Base-by-base conservation (phyloP, 2,329 filamentous ascomycete genomes). In the Aspergillus sergii region DNA sequence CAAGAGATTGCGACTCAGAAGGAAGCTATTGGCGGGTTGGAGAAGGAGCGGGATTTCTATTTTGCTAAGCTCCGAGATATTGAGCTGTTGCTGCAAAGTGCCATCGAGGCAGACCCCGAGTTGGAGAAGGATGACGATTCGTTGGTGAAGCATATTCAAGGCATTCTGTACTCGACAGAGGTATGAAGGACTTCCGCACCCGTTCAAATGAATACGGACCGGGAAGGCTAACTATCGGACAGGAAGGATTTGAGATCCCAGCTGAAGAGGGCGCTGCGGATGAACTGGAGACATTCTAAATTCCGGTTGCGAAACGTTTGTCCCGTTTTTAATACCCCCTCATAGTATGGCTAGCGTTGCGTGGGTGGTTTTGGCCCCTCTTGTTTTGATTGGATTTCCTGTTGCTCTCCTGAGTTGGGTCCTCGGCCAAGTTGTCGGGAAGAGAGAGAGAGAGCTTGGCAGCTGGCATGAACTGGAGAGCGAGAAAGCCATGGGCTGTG, bases 61-160 rank as follows among this genome's bases (percentile, higher is more conserved):
- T 99, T 99, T 81, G 96, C 92, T 86, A 99, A 99, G 85, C 86
- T 99, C 68, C 88, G 95, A 64, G 95, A 99, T 76, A 99, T 99
- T 71, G 95, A 99, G 82, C 83, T 99, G 68, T 83, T 99, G 72
- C 87, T 99, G 60, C 95, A 99, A 83, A 91, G 92, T 73, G 93
- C 94, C 12, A 91, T 96, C 74, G 95, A 99, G 71, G 91, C 93
- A 66, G 92, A 97, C 69, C 94, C 94, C 0, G 91, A 96, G 81
- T 82, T 98, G 58, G 95, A 97, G 82, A 94, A 96, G 86, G 91
- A 96, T 65, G 94, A 97, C 73, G 91, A 93, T 66, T 90, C 93
- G 19, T 84, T 99, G 67, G 87, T 98, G 78, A 97, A 97, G 87
- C 90, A 94, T 78, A 97, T 99, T 79, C 95, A 99, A 83, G 89